These are phyloP conservation scores for Epichloe festucae DNA, from an alignment of 2,329 filamentous ascomycete species.

Conservation along the genomic window DNA sequence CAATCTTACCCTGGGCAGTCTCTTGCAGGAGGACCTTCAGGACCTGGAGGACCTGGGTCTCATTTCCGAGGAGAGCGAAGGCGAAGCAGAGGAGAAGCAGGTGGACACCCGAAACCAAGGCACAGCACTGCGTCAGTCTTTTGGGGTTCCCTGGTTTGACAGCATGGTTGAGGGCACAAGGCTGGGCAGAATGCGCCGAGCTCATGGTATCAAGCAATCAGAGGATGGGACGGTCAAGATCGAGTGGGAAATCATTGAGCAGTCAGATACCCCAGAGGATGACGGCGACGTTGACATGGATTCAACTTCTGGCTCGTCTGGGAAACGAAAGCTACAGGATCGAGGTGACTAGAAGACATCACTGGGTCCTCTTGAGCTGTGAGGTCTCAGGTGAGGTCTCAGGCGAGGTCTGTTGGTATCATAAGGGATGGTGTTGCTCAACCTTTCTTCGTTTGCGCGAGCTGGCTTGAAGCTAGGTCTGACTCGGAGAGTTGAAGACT, in stretches of 20 bases:
- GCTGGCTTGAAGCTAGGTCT: not conserved
- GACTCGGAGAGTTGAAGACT: not conserved
- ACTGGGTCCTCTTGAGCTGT: not conserved
- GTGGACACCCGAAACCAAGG: constrained; percentile 11
- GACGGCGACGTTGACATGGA: constrained; percentile 24
- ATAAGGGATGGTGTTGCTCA: not conserved
- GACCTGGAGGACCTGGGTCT: constrained; percentile 63
- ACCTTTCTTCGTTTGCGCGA: not conserved
- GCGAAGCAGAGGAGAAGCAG: constrained; percentile 14
- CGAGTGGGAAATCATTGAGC: constrained; percentile 80
- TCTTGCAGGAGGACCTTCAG: constrained; percentile 57
- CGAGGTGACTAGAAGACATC: constrained; percentile 17
- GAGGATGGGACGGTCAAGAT: constrained; percentile 53
- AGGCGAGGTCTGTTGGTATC: no score
- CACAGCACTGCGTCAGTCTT: constrained; percentile 37
- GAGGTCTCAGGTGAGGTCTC: not conserved
- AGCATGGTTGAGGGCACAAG: constrained; percentile 63
- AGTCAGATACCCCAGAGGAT: constrained; percentile 31
- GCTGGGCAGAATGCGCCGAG: constrained; percentile 54
- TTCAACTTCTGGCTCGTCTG: constrained; percentile 18
- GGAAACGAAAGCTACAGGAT: constrained; percentile 41
- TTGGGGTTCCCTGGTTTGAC: constrained; percentile 78
- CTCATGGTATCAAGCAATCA: constrained; percentile 39
- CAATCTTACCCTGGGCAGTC: constrained; percentile 66
- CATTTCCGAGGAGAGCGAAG: constrained; percentile 37